phyloP scores from a whole-genome alignment of 306 rosid genomes.

The Astragalus glycyphyllos region DNA sequence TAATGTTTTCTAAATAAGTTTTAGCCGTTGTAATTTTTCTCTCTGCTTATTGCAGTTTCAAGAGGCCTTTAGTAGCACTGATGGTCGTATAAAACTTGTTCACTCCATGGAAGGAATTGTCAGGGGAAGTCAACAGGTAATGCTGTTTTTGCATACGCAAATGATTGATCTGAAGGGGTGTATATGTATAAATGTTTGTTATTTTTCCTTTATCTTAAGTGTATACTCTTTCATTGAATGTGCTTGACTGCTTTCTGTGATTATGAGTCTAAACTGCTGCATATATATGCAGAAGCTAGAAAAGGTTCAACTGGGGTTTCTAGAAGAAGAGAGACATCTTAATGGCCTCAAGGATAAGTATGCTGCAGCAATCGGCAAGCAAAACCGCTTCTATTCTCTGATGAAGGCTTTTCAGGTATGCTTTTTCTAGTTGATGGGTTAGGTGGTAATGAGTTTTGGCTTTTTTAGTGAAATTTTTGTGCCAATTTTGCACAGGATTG shows the following conservation, averaged over 20 bases:
- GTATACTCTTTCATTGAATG: not conserved
- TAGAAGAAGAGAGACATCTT: constrained; percentile 66
- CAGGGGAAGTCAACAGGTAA: constrained; percentile 89
- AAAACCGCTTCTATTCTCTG: constrained; percentile 71
- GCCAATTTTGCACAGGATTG: constrained; percentile 12
- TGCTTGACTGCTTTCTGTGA: constrained; percentile 34
- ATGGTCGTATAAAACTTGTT: constrained; percentile 73
- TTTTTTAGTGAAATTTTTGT: constrained; percentile 10
- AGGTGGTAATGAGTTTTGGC: not conserved
- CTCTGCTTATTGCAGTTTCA: constrained; percentile 67
- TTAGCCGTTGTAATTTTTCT: not conserved
- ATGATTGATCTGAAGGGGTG: constrained; percentile 23
- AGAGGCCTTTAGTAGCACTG: constrained; percentile 76
- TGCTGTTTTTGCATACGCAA: constrained; percentile 24
- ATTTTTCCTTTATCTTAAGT: not conserved
- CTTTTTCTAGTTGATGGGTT: not conserved
- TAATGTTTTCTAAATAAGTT: constrained; percentile 28
- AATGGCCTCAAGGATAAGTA: constrained; percentile 63
- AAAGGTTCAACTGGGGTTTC: constrained; percentile 66
- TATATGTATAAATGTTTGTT: not conserved
- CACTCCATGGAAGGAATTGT: constrained; percentile 94
- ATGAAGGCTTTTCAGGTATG: constrained; percentile 82
- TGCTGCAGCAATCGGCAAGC: constrained; percentile 65
- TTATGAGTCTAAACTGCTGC: constrained; percentile 33
- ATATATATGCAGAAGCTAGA: constrained; percentile 67